phyloP scores from a whole-genome alignment of 768 basidiomycete genomes.

The Gloeopeniophorella convolvens region DNA sequence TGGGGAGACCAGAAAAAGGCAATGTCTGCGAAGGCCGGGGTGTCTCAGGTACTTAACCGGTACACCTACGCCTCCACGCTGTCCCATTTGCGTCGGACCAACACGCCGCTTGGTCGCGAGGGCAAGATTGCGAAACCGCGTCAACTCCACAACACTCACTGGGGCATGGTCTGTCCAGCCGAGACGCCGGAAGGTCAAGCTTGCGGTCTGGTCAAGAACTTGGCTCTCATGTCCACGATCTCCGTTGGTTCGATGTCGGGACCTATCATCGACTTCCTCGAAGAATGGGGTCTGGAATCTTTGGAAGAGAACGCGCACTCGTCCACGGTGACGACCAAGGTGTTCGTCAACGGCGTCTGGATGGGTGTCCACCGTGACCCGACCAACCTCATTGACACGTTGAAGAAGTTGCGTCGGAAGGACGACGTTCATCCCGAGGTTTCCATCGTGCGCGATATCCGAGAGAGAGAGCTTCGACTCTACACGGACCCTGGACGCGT shows the following conservation, averaged over 20 bases:
- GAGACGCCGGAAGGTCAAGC: conserved; percentile 99
- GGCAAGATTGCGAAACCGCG: conserved; percentile 99
- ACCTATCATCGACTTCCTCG: conserved; percentile 95
- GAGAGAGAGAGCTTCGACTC: conserved; percentile 88
- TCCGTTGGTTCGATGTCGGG: conserved; percentile 95
- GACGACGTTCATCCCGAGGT: conserved; percentile 96
- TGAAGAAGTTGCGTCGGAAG: conserved; percentile 87
- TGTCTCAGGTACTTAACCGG: conserved; percentile 96
- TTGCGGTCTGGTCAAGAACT: conserved; percentile 97
- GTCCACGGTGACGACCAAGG: conserved; percentile 81
- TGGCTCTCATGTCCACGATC: conserved; percentile 95
- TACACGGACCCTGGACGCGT: conserved; percentile 98
- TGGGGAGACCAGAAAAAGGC: conserved; percentile 99
- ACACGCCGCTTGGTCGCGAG: conserved; percentile 96
- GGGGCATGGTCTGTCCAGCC: conserved; percentile 99
- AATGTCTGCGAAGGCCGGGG: conserved; percentile 96
- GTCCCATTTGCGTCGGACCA: conserved; percentile 95
- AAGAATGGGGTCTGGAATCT: conserved; percentile 97
- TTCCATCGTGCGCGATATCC: conserved; percentile 94
- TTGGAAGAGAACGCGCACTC: conserved; percentile 90
- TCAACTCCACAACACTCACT: conserved; percentile 98
- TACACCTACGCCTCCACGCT: conserved; percentile 98
- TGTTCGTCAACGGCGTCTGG: conserved; percentile 99
- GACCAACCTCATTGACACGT: conserved; percentile 83
- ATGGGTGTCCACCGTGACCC: conserved; percentile 98